Evolutionary conservation across 352 stramenopile genomes (phyloP).

Genomic region (Blastocystis sp.): DNA sequence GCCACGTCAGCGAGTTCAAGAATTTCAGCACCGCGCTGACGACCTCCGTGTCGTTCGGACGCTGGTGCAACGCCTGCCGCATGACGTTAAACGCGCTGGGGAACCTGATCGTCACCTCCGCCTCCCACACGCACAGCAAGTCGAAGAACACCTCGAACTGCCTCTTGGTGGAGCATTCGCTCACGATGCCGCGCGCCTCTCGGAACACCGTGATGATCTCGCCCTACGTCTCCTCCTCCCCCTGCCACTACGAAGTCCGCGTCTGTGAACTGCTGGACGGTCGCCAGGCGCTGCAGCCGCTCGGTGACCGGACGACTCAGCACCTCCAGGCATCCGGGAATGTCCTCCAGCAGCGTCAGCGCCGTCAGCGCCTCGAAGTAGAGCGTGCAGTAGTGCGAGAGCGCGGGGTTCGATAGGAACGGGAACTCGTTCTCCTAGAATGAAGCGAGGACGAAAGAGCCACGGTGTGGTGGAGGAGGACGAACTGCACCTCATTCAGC

Average conservation of each 20-base stretch:
- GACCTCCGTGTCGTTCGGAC: background rate
- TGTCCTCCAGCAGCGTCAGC: constrained; percentile 5
- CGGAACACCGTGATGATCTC: constrained; percentile 38
- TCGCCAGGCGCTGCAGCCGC: background rate
- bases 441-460: background rate
- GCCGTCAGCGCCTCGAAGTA: constrained; percentile 11
- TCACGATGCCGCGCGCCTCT: constrained; percentile 34
- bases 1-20: background rate
- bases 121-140: background rate
- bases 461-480: constrained; percentile 11
- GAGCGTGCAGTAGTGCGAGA: background rate
- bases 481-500: background rate
- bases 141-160: constrained; percentile 44
- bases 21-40: constrained; percentile 40
- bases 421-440: constrained; percentile 10
- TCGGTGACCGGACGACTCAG: background rate
- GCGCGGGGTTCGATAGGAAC: background rate
- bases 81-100: constrained; percentile 42
- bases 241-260: background rate
- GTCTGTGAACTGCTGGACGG: background rate
- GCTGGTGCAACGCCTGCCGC: background rate
- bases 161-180: background rate
- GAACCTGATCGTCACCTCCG: background rate
- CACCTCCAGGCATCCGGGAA: constrained; percentile 19
- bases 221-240: background rate